Percentiles rank a stretch among this genome's conserved stretches.
phyloP scores from a whole-genome alignment of 257 asterid species.

The Solanum chmielewskii region DNA sequence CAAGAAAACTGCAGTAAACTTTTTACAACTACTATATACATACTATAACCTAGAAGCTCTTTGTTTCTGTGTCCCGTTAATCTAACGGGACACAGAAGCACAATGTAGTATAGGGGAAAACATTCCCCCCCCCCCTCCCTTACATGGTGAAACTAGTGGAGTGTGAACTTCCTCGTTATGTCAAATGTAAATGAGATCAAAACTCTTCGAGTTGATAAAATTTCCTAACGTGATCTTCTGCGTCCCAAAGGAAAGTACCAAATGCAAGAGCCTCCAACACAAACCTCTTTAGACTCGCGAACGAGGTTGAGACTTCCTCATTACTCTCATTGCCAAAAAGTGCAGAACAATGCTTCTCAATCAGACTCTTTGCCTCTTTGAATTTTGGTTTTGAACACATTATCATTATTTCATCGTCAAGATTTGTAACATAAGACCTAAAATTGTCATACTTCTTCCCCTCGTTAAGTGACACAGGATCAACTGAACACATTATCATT shows the following conservation, averaged over 20 bases:
- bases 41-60: not conserved
- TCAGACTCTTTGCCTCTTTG: conserved; percentile 47
- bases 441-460: conserved; percentile 18
- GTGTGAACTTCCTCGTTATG: not conserved
- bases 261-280: conserved; percentile 79
- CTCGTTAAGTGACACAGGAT: conserved; percentile 13
- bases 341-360: conserved; percentile 57
- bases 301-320: conserved; percentile 49
- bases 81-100: not conserved
- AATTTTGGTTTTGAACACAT: conserved; percentile 61
- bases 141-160: no score
- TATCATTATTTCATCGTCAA: conserved; percentile 37
- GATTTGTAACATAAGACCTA: conserved; percentile 39
- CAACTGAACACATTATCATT: conserved; percentile 32
- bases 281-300: conserved; percentile 70
- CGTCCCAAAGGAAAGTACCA: conserved; percentile 69
- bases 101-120: not conserved
- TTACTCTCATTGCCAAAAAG: conserved; percentile 46
- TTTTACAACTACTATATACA: not conserved
- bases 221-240: conserved; percentile 36
- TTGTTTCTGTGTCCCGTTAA: not conserved
- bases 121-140: no score
- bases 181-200: conserved; percentile 1
- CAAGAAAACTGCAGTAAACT: not conserved
- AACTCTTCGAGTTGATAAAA: conserved; percentile 49